Percentiles rank a stretch among this genome's conserved stretches.
Evolutionary conservation across 768 basidiomycete species (phyloP).

Genomic region (Chiua virens): DNA sequence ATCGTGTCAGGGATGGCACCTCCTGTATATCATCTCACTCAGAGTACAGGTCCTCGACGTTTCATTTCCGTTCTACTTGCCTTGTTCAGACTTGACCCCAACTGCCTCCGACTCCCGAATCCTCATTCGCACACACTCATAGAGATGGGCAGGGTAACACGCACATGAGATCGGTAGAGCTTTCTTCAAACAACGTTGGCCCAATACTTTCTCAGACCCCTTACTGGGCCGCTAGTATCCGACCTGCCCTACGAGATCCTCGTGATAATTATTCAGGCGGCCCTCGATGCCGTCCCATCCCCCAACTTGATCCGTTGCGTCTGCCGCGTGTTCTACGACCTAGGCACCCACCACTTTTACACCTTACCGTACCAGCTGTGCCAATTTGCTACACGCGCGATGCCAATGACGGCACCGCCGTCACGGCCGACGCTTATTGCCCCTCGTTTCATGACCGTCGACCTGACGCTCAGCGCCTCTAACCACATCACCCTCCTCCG

Average conservation of each 20-base stretch:
- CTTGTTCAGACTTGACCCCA: no score
- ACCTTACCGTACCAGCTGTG: slow-evolving; percentile 28
- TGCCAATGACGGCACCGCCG: background rate
- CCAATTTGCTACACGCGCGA: slow-evolving; percentile 8
- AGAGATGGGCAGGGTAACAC: background rate
- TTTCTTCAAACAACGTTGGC: no score
- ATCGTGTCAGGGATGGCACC: no score
- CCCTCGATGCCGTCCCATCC: slow-evolving; percentile 10
- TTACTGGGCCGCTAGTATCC: background rate
- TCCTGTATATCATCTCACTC: no score
- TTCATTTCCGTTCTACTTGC: no score
- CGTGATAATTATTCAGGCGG: slow-evolving; percentile 11
- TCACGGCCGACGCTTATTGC: slow-evolving; percentile 5
- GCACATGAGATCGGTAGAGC: background rate
- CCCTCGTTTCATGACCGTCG: slow-evolving; percentile 29
- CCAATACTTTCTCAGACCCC: no score
- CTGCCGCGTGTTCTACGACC: slow-evolving; percentile 17
- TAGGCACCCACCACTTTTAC: slow-evolving; percentile 25
- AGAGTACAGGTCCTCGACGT: no score
- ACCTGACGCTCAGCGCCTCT: slow-evolving; percentile 26
- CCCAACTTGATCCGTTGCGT: slow-evolving; percentile 25
- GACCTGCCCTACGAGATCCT: slow-evolving; percentile 27
- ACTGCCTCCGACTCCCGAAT: slow-evolving; percentile 1
- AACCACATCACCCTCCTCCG: slow-evolving; percentile 14
- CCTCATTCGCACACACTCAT: background rate